phyloP scores from a whole-genome alignment of 73 alveolate species.

The Paramecium caudatum region DNA sequence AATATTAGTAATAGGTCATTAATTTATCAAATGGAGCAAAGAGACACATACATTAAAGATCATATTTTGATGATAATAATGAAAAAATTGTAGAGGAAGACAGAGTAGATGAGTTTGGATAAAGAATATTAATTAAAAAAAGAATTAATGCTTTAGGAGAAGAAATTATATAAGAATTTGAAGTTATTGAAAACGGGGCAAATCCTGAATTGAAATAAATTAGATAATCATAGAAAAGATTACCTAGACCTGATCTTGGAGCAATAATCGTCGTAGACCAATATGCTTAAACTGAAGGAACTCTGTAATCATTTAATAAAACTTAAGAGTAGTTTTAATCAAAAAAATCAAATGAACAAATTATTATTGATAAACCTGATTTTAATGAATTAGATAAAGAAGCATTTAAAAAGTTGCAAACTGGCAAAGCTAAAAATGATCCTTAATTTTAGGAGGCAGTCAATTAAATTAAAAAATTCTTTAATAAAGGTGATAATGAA shows the following conservation, averaged over 20 bases:
- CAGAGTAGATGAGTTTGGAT: conserved; percentile 63
- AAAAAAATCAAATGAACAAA: neutral
- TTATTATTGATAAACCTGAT: conserved; percentile 54
- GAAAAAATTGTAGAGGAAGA: conserved; percentile 60
- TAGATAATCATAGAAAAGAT: conserved; percentile 35
- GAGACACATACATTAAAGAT: conserved; percentile 11
- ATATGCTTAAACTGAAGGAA: neutral
- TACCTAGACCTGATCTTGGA: neutral
- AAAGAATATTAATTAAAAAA: conserved; percentile 16
- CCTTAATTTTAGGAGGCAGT: conserved; percentile 66
- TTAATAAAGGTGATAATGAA: conserved; percentile 42
- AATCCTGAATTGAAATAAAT: conserved; percentile 23
- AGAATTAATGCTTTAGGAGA: conserved; percentile 49
- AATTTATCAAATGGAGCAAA: conserved; percentile 65
- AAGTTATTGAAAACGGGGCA: neutral
- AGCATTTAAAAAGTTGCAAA: conserved; percentile 38
- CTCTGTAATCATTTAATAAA: neutral
- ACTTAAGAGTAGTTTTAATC: conserved; percentile 53
- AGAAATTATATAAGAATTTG: conserved; percentile 48
- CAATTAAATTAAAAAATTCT: conserved; percentile 9
- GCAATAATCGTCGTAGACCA: neutral
- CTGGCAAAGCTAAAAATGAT: conserved; percentile 33
- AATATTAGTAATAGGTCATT: conserved; percentile 28
- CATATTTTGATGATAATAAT: conserved; percentile 60
- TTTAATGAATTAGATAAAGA: conserved; percentile 42